Conservation (phyloP, 1,284 basidiomycete genomes). For the Rhizopogon parksii region DNA sequence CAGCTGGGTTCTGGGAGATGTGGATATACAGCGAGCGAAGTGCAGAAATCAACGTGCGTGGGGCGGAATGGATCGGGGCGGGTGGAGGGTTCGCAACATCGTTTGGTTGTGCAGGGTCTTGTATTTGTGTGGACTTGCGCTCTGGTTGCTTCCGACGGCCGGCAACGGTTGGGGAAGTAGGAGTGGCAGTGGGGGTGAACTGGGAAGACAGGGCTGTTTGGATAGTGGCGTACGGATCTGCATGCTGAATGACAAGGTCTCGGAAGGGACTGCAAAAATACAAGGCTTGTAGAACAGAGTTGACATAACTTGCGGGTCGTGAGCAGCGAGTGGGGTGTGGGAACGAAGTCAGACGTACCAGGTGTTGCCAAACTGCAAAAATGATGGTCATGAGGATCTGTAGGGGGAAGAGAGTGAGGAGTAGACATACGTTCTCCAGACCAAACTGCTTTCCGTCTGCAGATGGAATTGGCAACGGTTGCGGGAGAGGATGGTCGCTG, state of each 20-base stretch:
- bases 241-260: slow-evolving; percentile 61
- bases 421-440: slow-evolving; percentile 78
- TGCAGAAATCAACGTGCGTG: slow-evolving; percentile 81
- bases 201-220: slow-evolving; percentile 13
- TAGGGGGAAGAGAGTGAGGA: not conserved
- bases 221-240: slow-evolving; percentile 34
- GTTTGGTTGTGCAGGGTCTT: slow-evolving; percentile 16
- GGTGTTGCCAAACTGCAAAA: slow-evolving; percentile 71
- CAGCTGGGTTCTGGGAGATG: slow-evolving; percentile 67
- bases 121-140: slow-evolving; percentile 38
- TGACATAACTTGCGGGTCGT: slow-evolving; percentile 72
- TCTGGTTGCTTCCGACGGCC: slow-evolving; percentile 40
- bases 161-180: slow-evolving; percentile 25
- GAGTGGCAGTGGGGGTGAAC: slow-evolving; percentile 10
- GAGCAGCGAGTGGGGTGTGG: slow-evolving; percentile 6
- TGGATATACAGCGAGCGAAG: slow-evolving; percentile 85
- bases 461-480: slow-evolving; percentile 34
- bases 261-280: slow-evolving; percentile 85
- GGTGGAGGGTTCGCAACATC: slow-evolving; percentile 20
- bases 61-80: slow-evolving; percentile 47
- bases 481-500: slow-evolving; percentile 25
- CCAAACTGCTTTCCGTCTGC: slow-evolving; percentile 82
- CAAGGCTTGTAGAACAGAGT: slow-evolving; percentile 93
- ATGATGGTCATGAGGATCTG: slow-evolving; percentile 3
- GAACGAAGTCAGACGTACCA: slow-evolving; percentile 43